Evolutionary conservation across 768 basidiomycete species (phyloP).

Genomic region (Phlegmacium glaucopus): DNA sequence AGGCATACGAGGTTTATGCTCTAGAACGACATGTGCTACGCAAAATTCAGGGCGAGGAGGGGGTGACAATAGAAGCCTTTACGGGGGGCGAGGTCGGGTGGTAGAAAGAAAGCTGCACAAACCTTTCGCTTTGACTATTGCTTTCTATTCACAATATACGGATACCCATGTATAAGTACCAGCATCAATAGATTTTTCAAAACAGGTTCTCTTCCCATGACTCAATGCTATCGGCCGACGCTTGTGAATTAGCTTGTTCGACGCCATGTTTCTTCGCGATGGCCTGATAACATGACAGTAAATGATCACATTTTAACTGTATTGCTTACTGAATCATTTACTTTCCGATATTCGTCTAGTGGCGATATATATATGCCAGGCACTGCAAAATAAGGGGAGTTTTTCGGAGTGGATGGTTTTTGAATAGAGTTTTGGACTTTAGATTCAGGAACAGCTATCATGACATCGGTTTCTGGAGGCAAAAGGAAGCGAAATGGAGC

Average conservation of each 20-base stretch:
- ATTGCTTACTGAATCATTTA: background rate
- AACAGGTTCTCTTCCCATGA: slow-evolving; percentile 29
- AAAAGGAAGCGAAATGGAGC: slow-evolving; percentile 26
- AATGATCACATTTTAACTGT: background rate
- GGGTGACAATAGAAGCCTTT: slow-evolving; percentile 59
- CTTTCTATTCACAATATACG: background rate
- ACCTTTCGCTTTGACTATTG: slow-evolving; percentile 11
- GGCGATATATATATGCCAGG: slow-evolving; percentile 37
- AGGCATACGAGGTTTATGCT: slow-evolving; percentile 74
- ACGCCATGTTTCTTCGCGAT: no score
- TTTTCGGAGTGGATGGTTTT: background rate
- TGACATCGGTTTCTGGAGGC: slow-evolving; percentile 7
- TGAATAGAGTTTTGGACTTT: background rate
- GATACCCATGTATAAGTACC: no score
- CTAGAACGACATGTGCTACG: slow-evolving; percentile 73
- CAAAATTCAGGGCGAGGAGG: slow-evolving; percentile 59
- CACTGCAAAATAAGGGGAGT: slow-evolving; percentile 29
- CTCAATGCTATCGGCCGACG: slow-evolving; percentile 35
- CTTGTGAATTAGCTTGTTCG: slow-evolving; percentile 14
- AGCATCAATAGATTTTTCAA: background rate
- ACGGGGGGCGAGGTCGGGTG: slow-evolving; percentile 66
- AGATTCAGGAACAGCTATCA: background rate
- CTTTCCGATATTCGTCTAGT: slow-evolving; percentile 15
- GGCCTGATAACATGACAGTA: background rate
- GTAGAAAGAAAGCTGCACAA: slow-evolving; percentile 35